Base-by-base conservation (phyloP, 306 rosid genomes). In the Potentilla sterilis region DNA sequence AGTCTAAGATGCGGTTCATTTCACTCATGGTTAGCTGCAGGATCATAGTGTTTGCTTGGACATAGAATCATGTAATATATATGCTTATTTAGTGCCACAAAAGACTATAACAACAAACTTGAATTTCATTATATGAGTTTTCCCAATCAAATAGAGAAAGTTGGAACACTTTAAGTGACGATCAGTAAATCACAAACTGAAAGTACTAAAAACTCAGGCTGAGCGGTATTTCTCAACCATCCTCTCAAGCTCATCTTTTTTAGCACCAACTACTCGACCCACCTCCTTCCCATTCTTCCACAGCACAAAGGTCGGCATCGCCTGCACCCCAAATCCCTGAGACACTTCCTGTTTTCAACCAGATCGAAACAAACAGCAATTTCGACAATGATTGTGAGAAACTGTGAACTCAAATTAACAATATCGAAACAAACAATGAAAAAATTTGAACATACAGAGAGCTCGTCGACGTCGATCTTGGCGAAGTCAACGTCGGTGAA, bases 401-500 rank as follows among this genome's bases (percentile, higher is more conserved):
- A 37, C 5, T 37, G 40, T 2, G 4, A 5, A 2, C 40, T 37
- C 40, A 37, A 37, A 37, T 37, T 0, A 37, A 37, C 40, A 37
- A 37, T 37, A 37, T 37, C 5, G 40, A 37, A 37, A 37, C 3
- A 3, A 37, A 37, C 40, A 37, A 37, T 7, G 2, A 7, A 0
- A 43, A 43, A 7, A 43, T 1, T 9, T 16, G 2, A 46, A 37
- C 77, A 62, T 70, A 95, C 97, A 16, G 91, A 4, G 79, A 96
- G 81, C 85, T 89, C 97, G 40, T 96, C 98, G 62, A 96, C 99
- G 51, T 96, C 99, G 84, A 96, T 87, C 85, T 90, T 96, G 82
- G 77, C 79, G 87, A 96, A 96, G 16, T 80, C 84, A 57, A 90
- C 98, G 24, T 86, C 89, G 51, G 85, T 13, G 87, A 51, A 89